A percentile compares a stretch with the other conserved stretches of the same genome.
Evolutionary conservation across 805 yeast species (phyloP).

Genomic region (Candida chauliodis): DNA sequence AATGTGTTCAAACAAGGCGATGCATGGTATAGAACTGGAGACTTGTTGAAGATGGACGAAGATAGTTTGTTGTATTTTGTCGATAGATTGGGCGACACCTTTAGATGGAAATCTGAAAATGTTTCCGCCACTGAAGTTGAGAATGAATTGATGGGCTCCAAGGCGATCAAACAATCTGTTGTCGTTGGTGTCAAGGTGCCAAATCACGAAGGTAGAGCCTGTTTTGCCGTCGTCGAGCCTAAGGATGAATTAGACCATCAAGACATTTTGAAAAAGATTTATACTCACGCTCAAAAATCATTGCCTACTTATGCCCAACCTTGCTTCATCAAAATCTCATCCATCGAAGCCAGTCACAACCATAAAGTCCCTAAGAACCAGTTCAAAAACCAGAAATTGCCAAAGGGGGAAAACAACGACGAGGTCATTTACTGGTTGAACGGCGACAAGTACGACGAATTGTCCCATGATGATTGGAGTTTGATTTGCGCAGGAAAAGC

Average conservation of each 20-base stretch:
- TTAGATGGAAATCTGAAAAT: slow-evolving; percentile 95
- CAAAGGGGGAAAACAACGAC: slow-evolving; percentile 58
- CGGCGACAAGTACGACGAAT: slow-evolving; percentile 48
- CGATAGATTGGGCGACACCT: slow-evolving; percentile 92
- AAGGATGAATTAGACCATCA: slow-evolving; percentile 35
- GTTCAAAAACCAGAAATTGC: slow-evolving; percentile 64
- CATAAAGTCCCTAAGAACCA: slow-evolving; percentile 74
- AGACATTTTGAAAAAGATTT: slow-evolving; percentile 26
- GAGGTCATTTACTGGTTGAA: slow-evolving; percentile 74
- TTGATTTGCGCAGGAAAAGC: slow-evolving; percentile 34
- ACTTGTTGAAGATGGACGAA: slow-evolving; percentile 65
- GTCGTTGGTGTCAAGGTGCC: slow-evolving; percentile 88
- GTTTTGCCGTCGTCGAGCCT: slow-evolving; percentile 75
- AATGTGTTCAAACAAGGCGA: slow-evolving; percentile 83
- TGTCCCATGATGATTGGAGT: slow-evolving; percentile 58
- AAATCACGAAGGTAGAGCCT: slow-evolving; percentile 91
- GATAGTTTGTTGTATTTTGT: slow-evolving; percentile 76
- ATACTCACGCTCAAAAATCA: slow-evolving; percentile 27
- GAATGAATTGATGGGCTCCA: slow-evolving; percentile 54
- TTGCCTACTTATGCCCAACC: slow-evolving; percentile 89
- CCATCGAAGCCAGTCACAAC: slow-evolving; percentile 68
- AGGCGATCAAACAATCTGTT: slow-evolving; percentile 58
- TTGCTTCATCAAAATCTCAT: slow-evolving; percentile 63
- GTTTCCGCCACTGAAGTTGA: slow-evolving; percentile 94
- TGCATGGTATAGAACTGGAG: slow-evolving; percentile 89